Percentiles rank a stretch among this genome's conserved stretches.
Conservation (phyloP, 805 yeast species). For the Lachancea mirantina region DNA sequence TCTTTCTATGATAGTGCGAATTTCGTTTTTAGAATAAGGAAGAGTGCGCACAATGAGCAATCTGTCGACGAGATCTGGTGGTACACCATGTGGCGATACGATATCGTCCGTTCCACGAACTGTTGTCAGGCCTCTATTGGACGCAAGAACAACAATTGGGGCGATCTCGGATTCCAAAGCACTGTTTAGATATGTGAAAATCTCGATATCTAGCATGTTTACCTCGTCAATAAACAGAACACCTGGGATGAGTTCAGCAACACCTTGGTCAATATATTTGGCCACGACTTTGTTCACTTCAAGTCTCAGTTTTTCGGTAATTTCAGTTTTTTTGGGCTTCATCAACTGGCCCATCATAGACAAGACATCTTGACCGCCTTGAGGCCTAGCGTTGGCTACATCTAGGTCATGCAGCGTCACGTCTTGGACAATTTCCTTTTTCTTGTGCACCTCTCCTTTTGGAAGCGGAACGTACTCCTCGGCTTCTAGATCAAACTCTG, state of each 20-base stretch:
- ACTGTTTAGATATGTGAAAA: slow-evolving; percentile 88
- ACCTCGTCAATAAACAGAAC: slow-evolving; percentile 97
- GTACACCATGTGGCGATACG: slow-evolving; percentile 91
- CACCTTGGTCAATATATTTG: slow-evolving; percentile 95
- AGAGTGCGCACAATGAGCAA: slow-evolving; percentile 85
- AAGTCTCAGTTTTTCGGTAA: slow-evolving; percentile 86
- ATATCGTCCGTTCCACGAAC: slow-evolving; percentile 86
- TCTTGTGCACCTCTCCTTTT: slow-evolving; percentile 97
- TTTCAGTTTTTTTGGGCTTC: slow-evolving; percentile 94
- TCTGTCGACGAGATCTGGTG: slow-evolving; percentile 90
- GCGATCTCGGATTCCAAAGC: slow-evolving; percentile 90
- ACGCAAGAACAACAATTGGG: slow-evolving; percentile 91
- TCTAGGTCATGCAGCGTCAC: slow-evolving; percentile 95
- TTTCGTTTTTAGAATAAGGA: slow-evolving; percentile 81
- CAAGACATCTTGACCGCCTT: slow-evolving; percentile 93
- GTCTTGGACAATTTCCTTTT: slow-evolving; percentile 96
- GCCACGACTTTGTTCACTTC: slow-evolving; percentile 95
- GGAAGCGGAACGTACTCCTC: slow-evolving; percentile 98
- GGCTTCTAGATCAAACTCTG: slow-evolving; percentile 96
- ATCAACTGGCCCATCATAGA: slow-evolving; percentile 95
- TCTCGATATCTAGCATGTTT: slow-evolving; percentile 95
- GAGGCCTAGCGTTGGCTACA: slow-evolving; percentile 91
- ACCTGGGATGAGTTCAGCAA: slow-evolving; percentile 96
- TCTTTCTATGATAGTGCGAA: slow-evolving; percentile 71
- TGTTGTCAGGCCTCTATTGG: slow-evolving; percentile 88